These are phyloP conservation scores for Heterobasidion irregulare DNA, from an alignment of 1,284 basidiomycete genomes.

Conservation along the genomic window DNA sequence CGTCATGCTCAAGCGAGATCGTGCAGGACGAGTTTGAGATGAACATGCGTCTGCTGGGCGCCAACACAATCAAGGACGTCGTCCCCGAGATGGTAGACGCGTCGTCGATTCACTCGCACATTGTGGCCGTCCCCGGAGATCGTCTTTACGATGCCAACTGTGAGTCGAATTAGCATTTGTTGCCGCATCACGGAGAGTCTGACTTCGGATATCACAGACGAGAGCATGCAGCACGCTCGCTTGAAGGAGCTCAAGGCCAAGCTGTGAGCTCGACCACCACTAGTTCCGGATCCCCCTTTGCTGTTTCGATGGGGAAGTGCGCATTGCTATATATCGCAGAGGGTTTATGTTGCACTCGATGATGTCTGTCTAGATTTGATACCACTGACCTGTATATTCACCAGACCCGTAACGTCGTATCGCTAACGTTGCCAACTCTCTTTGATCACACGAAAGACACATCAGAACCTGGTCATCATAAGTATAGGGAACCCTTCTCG, in stretches of 20 bases:
- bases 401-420: no score
- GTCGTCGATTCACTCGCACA: constrained; percentile 54
- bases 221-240: constrained; percentile 41
- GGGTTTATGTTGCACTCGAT: no score
- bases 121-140: constrained; percentile 59
- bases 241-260: constrained; percentile 42
- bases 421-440: no score
- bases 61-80: constrained; percentile 69
- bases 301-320: neutral
- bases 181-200: neutral
- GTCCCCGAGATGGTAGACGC: constrained; percentile 87
- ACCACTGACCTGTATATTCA: no score
- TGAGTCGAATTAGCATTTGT: constrained; percentile 30
- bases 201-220: constrained; percentile 18
- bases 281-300: neutral
- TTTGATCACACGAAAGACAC: no score
- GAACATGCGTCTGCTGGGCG: constrained; percentile 86
- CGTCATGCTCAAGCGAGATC: neutral
- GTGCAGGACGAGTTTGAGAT: constrained; percentile 88
- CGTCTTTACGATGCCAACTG: constrained; percentile 75
- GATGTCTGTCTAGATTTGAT: no score
- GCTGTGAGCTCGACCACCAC: constrained; percentile 25
- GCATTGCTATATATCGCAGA: no score
- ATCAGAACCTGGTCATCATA: no score
- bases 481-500: no score